Conservation (phyloP, 306 rosid species). For the Oxytropis ochrocephala region DNA sequence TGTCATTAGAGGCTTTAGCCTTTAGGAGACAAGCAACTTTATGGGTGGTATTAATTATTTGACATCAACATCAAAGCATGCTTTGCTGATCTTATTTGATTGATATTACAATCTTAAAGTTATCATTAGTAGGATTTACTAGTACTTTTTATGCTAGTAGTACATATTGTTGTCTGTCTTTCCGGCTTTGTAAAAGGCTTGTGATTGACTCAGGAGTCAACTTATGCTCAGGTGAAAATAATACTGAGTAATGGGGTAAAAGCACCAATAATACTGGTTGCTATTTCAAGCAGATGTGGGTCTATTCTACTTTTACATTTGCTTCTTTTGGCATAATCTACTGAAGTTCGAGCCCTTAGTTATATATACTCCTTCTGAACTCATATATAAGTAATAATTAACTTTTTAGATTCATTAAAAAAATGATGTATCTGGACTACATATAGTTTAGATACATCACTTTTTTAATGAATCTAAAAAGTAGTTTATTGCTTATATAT, state of each 20-base stretch:
- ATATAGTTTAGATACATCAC: too few relatives aligned
- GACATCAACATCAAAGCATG: slow-evolving; percentile 14
- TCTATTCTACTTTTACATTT: neutral
- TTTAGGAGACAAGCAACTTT: slow-evolving; percentile 29
- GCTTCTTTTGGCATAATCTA: neutral
- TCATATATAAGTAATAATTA: too few relatives aligned
- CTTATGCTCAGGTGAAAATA: neutral
- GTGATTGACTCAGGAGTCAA: slow-evolving; percentile 2
- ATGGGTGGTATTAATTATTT: slow-evolving; percentile 11
- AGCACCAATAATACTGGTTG: slow-evolving; percentile 11
- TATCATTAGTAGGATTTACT: neutral
- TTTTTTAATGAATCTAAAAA: too few relatives aligned
- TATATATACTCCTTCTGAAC: too few relatives aligned
- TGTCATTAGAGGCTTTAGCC: slow-evolving; percentile 18
- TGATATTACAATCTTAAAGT: slow-evolving; percentile 15
- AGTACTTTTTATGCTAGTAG: slow-evolving; percentile 6
- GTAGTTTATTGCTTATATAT: too few relatives aligned
- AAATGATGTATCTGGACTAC: too few relatives aligned
- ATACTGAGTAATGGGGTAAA: neutral
- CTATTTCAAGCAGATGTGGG: slow-evolving; percentile 3
- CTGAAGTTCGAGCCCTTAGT: too few relatives aligned
- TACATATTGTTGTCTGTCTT: neutral
- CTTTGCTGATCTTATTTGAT: slow-evolving; percentile 4
- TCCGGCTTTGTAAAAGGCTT: neutral
- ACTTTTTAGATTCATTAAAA: too few relatives aligned